phyloP scores from a whole-genome alignment of 2,329 filamentous ascomycete genomes.

The Plectosphaerella plurivora region DNA sequence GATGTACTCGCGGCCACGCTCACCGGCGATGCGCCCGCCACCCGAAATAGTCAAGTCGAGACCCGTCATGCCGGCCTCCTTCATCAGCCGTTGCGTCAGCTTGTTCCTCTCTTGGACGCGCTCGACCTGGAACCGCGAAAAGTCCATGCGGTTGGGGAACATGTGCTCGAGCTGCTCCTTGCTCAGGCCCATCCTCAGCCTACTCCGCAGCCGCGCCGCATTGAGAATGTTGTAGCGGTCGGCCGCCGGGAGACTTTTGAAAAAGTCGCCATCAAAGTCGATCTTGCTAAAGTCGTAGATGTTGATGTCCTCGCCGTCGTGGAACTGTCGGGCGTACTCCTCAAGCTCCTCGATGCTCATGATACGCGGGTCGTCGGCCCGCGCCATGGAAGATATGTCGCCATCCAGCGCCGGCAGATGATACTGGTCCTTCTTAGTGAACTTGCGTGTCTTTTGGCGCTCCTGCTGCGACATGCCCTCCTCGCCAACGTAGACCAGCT shows the following conservation, averaged over 20 bases:
- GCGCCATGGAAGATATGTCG: constrained; percentile 79
- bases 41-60: constrained; percentile 62
- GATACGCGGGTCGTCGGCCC: constrained; percentile 86
- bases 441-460: constrained; percentile 67
- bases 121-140: constrained; percentile 94
- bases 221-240: constrained; percentile 98
- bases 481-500: constrained; percentile 90
- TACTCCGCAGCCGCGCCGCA: constrained; percentile 80
- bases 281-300: constrained; percentile 98
- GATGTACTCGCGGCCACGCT: constrained; percentile 90
- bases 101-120: constrained; percentile 89
- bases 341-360: constrained; percentile 95
- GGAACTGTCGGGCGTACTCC: constrained; percentile 88
- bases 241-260: constrained; percentile 80
- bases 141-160: constrained; percentile 97
- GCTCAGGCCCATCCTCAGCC: constrained; percentile 90
- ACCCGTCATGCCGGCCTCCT: constrained; percentile 83
- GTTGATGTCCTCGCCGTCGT: constrained; percentile 85
- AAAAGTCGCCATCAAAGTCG: constrained; percentile 94
- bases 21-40: constrained; percentile 69
- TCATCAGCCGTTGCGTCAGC: constrained; percentile 91
- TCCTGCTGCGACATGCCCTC: constrained; percentile 75
- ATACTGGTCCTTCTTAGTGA: constrained; percentile 90
- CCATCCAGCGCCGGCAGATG: constrained; percentile 84
- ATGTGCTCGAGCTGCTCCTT: constrained; percentile 95